phyloP scores from a whole-genome alignment of 768 basidiomycete species.

The Lactifluus piperatus region DNA sequence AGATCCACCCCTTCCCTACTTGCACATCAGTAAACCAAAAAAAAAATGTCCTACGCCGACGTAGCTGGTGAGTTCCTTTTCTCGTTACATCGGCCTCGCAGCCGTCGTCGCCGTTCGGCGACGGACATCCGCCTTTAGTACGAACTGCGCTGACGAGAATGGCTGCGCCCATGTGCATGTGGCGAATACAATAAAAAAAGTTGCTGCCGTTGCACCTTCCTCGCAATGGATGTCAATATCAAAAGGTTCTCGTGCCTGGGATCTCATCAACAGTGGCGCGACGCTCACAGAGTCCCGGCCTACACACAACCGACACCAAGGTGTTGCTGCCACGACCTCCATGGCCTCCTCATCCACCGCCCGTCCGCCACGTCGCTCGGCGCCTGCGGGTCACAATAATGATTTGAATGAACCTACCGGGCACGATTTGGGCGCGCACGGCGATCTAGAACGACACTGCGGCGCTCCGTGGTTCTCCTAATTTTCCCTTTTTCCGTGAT shows the following conservation, averaged over 20 bases:
- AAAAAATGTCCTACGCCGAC: neutral
- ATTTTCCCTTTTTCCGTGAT: neutral
- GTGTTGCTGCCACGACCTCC: too few relatives aligned
- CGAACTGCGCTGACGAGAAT: neutral
- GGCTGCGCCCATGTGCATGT: too few relatives aligned
- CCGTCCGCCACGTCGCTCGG: neutral
- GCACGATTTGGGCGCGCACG: slow-evolving; percentile 2
- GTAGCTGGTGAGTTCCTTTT: neutral
- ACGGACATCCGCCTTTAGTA: neutral
- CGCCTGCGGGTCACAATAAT: neutral
- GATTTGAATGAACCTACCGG: neutral
- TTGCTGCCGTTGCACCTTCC: neutral
- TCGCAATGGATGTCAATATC: neutral
- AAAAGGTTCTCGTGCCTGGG: neutral
- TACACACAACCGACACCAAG: neutral
- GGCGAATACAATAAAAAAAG: neutral
- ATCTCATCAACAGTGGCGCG: neutral
- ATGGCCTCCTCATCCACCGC: neutral
- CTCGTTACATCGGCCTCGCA: neutral
- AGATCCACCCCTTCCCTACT: neutral
- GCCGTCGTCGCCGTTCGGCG: neutral
- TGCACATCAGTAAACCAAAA: neutral
- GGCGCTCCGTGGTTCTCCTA: slow-evolving; percentile 15
- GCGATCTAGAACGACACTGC: slow-evolving; percentile 13
- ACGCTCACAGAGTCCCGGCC: neutral